Percentiles rank a stretch among this genome's conserved stretches.
Conservation (phyloP, 768 basidiomycete species). For the Collybia sordida region DNA sequence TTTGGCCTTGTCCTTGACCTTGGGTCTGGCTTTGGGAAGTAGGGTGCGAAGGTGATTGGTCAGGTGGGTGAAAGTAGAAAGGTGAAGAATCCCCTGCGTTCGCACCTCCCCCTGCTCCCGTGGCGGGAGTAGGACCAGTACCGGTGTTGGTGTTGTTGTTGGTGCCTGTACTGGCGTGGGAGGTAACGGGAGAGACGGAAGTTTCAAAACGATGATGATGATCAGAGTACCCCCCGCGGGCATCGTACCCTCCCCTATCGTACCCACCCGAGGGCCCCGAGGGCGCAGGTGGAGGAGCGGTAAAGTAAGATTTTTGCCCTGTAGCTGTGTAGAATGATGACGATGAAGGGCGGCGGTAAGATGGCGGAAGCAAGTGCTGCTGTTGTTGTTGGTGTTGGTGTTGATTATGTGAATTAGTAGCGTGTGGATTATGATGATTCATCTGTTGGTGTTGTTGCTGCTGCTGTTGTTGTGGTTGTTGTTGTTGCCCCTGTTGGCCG, state of each 20-base stretch:
- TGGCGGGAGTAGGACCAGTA: background rate
- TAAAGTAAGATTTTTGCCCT: slow-evolving; percentile 67
- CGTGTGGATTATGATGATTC: too few relatives aligned
- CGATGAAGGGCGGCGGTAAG: slow-evolving; percentile 61
- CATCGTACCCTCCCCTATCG: slow-evolving; percentile 1
- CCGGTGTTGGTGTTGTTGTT: slow-evolving; percentile 4
- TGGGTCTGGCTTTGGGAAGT: slow-evolving; percentile 19
- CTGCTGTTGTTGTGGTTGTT: too few relatives aligned
- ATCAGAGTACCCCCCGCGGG: slow-evolving; percentile 2
- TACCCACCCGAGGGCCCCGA: slow-evolving; percentile 15
- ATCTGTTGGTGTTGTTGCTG: too few relatives aligned
- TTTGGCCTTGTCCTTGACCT: too few relatives aligned
- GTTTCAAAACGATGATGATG: slow-evolving; percentile 8
- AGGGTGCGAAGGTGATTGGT: slow-evolving; percentile 28
- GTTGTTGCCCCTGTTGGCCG: too few relatives aligned
- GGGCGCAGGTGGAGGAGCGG: slow-evolving; percentile 42
- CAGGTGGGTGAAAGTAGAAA: slow-evolving; percentile 77
- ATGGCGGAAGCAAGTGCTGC: background rate
- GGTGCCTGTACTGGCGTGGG: slow-evolving; percentile 1
- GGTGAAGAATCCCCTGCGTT: slow-evolving; percentile 52
- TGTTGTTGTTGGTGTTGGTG: too few relatives aligned
- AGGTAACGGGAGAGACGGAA: slow-evolving; percentile 4
- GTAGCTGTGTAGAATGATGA: slow-evolving; percentile 53
- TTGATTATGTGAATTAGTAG: too few relatives aligned
- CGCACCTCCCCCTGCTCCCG: background rate